These are phyloP conservation scores for Candida hungchunana DNA, from an alignment of 805 yeast genomes.

Conservation along the genomic window DNA sequence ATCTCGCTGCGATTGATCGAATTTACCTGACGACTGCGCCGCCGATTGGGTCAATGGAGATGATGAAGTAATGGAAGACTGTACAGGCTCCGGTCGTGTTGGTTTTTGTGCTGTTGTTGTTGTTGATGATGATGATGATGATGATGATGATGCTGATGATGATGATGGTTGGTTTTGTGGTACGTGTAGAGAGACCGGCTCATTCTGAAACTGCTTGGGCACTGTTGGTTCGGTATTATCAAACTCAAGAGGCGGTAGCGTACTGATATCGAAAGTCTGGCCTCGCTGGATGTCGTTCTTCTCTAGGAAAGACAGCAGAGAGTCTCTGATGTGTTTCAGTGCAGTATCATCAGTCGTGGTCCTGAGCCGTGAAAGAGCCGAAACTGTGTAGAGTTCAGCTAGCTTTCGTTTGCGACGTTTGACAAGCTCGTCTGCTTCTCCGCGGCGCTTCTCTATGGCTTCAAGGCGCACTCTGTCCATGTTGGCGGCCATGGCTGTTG, in stretches of 20 bases:
- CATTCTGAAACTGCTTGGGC: too few relatives aligned
- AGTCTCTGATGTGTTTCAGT: slow-evolving; percentile 35
- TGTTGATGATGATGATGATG: slow-evolving; percentile 1
- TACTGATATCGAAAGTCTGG: slow-evolving; percentile 31
- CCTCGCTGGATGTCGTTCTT: slow-evolving; percentile 50
- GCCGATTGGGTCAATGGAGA: too few relatives aligned
- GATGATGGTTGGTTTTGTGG: slow-evolving; percentile 1
- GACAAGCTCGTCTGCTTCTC: slow-evolving; percentile 34
- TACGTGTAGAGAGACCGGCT: too few relatives aligned
- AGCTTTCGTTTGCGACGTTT: slow-evolving; percentile 52
- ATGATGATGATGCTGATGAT: slow-evolving; percentile 1
- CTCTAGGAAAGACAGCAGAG: slow-evolving; percentile 42
- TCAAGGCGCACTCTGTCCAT: slow-evolving; percentile 36
- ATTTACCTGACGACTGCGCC: too few relatives aligned
- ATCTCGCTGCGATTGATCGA: too few relatives aligned
- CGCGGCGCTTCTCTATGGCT: slow-evolving; percentile 41
- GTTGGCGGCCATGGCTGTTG: slow-evolving; percentile 13
- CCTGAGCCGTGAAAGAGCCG: slow-evolving; percentile 44
- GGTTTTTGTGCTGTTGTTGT: slow-evolving; percentile 1
- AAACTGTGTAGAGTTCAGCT: slow-evolving; percentile 57
- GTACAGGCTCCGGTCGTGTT: neutral
- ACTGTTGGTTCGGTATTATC: slow-evolving; percentile 5
- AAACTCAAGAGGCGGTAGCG: slow-evolving; percentile 20
- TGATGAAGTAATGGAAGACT: too few relatives aligned
- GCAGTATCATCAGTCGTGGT: slow-evolving; percentile 37